These are phyloP conservation scores for Neckera pumila DNA, from an alignment of 225 moss, liverwort and hornwort genomes.

Conservation along the genomic window DNA sequence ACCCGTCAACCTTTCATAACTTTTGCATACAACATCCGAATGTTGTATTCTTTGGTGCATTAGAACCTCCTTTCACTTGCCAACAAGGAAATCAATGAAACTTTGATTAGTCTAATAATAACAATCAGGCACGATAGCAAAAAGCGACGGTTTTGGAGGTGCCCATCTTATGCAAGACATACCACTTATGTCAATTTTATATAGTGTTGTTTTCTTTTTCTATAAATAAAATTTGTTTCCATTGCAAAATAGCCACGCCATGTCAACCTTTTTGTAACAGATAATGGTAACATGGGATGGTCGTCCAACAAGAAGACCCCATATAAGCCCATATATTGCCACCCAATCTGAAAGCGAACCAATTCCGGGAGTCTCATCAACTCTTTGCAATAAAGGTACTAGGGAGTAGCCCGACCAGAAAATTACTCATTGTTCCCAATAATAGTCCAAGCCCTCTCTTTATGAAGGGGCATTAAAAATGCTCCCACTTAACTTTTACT, in stretches of 20 bases:
- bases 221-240: not conserved
- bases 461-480: not conserved
- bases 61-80: not conserved
- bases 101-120: not conserved
- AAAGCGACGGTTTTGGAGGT: accelerated
- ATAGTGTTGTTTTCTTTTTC: too few relatives aligned
- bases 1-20: not conserved
- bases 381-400: not conserved
- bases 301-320: too few relatives aligned
- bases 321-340: not conserved
- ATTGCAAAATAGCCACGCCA: not conserved
- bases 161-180: not conserved
- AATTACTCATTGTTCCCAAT: not conserved
- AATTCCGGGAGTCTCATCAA: not conserved
- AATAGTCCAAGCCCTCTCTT: not conserved
- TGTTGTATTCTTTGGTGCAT: accelerated
- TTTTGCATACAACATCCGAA: not conserved
- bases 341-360: not conserved
- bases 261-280: not conserved
- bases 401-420: not conserved
- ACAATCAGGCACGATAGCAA: accelerated
- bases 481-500: not conserved
- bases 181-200: not conserved
- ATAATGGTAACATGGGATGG: not conserved
- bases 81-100: not conserved